Evolutionary conservation across 495 filamentous ascomycete genomes (phyloP).

Genomic region (Xylaria grammica): DNA sequence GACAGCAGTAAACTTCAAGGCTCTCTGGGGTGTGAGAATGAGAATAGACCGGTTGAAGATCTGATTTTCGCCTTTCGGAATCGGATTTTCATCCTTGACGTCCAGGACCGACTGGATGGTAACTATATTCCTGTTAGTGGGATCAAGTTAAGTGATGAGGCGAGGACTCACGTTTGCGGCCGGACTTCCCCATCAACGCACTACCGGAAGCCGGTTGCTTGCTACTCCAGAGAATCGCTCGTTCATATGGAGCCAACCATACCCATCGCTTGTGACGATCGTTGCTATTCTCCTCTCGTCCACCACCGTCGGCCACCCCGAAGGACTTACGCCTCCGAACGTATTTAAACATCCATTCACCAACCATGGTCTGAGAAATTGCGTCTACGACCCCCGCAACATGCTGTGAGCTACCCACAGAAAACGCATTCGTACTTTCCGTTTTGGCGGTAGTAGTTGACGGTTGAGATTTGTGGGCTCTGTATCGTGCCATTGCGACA

Average conservation of each 20-base stretch:
- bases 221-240: slow-evolving; percentile 96
- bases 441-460: slow-evolving; percentile 63
- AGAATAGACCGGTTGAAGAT: slow-evolving; percentile 93
- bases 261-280: slow-evolving; percentile 96
- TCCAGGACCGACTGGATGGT: slow-evolving; percentile 95
- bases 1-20: slow-evolving; percentile 91
- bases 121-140: slow-evolving; percentile 59
- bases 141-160: not conserved
- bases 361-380: slow-evolving; percentile 98
- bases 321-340: slow-evolving; percentile 92
- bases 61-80: slow-evolving; percentile 70
- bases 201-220: slow-evolving; percentile 90
- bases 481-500: slow-evolving; percentile 41
- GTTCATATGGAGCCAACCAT: slow-evolving; percentile 95
- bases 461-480: slow-evolving; percentile 54
- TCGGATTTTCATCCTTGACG: slow-evolving; percentile 90
- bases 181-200: slow-evolving; percentile 92
- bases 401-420: slow-evolving; percentile 65
- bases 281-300: slow-evolving; percentile 62
- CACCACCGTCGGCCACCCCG: slow-evolving; percentile 71
- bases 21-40: slow-evolving; percentile 89
- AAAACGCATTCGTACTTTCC: slow-evolving; percentile 52
- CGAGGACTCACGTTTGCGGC: slow-evolving; percentile 83
- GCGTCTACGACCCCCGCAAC: slow-evolving; percentile 91
- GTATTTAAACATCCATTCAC: slow-evolving; percentile 99